phyloP scores from a whole-genome alignment of 1,139 yeast genomes.

The Taphrina betulina region DNA sequence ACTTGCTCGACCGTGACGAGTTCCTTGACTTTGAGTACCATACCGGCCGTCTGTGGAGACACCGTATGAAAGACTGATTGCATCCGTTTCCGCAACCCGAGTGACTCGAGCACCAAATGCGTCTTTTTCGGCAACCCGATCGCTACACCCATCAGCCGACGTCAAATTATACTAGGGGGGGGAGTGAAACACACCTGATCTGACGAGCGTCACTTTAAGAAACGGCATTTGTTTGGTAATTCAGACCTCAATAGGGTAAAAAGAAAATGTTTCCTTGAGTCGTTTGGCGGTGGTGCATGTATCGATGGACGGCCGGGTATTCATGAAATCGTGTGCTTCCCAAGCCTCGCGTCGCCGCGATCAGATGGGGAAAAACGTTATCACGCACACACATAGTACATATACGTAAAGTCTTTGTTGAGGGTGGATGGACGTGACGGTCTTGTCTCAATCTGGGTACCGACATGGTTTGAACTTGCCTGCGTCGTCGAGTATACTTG shows the following conservation, averaged over 20 bases:
- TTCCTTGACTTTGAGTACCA: slow-evolving; percentile 79
- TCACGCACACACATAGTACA: no score
- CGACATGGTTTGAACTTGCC: not conserved
- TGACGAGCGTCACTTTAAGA: slow-evolving; percentile 25
- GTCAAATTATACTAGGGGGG: not conserved
- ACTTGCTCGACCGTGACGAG: slow-evolving; percentile 81
- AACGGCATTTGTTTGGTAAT: slow-evolving; percentile 9
- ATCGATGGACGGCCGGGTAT: no score
- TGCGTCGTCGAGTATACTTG: not conserved
- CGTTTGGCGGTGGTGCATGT: no score
- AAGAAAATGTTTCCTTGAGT: no score
- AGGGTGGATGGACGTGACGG: not conserved
- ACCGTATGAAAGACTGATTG: slow-evolving; percentile 71
- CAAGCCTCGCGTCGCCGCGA: no score
- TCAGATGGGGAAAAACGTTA: no score
- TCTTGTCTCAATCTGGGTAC: slow-evolving; percentile 7
- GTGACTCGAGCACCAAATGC: slow-evolving; percentile 59
- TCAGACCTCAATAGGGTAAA: not conserved
- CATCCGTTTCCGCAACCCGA: slow-evolving; percentile 76
- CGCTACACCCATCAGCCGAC: slow-evolving; percentile 67
- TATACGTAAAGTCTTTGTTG: no score
- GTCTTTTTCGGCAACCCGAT: slow-evolving; percentile 77
- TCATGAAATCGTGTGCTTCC: no score
- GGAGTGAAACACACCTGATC: slow-evolving; percentile 10
- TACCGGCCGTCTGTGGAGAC: slow-evolving; percentile 79